Evolutionary conservation across 305 asterid species (phyloP).

Genomic region (Fraxinus ornus): DNA sequence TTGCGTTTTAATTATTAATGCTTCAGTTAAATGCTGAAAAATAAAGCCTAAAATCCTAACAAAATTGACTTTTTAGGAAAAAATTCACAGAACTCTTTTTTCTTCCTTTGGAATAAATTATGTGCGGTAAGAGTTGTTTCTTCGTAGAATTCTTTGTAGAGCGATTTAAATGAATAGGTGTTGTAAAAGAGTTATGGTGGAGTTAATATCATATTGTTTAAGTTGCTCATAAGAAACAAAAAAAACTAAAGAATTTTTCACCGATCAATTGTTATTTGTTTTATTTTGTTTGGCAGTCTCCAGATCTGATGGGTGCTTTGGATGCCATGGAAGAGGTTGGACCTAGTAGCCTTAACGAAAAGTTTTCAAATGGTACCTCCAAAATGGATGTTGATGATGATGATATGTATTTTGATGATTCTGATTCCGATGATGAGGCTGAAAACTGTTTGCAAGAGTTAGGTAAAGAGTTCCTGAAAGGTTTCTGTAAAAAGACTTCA

Average conservation of each 20-base stretch:
- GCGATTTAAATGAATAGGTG: background rate
- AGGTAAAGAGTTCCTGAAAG: constrained; percentile 41
- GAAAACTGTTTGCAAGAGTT: constrained; percentile 44
- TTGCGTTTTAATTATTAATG: background rate
- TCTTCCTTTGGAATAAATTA: background rate
- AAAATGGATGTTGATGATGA: constrained; percentile 55
- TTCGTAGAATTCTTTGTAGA: background rate
- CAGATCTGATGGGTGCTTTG: background rate
- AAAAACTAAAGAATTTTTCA: background rate
- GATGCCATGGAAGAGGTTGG: background rate
- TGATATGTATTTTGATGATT: constrained; percentile 38
- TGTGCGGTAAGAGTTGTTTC: background rate
- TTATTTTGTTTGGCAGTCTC: background rate
- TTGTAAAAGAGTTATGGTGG: background rate
- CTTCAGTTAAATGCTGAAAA: background rate
- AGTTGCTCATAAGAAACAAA: background rate
- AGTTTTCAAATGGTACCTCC: constrained; percentile 19
- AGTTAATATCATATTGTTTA: no score
- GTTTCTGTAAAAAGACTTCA: constrained; percentile 65
- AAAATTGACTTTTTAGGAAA: background rate
- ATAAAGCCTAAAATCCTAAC: background rate
- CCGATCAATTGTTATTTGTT: background rate
- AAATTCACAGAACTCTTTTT: background rate
- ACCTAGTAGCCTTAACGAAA: background rate
- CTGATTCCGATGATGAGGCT: constrained; percentile 54